Evolutionary conservation across 2,329 filamentous ascomycete species (phyloP).

Genomic region (Akanthomyces uredinophilus): DNA sequence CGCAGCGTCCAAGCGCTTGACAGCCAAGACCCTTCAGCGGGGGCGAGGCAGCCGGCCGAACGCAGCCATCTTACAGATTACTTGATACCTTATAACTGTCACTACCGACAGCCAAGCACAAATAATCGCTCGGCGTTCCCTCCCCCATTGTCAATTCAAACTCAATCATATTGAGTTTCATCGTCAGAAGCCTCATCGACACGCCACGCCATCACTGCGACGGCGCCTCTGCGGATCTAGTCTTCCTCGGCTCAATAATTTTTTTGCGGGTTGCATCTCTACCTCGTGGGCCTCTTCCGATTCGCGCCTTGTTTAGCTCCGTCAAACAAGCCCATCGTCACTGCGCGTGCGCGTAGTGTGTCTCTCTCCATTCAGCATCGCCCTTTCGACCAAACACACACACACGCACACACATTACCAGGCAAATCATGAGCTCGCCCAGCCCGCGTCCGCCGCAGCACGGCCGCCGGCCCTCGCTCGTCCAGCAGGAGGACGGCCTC

Average conservation of each 20-base stretch:
- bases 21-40: neutral
- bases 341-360: neutral
- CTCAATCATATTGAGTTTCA: neutral
- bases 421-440: constrained; percentile 13
- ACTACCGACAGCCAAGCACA: neutral
- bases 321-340: neutral
- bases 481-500: constrained; percentile 28
- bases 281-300: neutral
- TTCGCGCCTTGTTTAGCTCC: neutral
- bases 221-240: neutral
- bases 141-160: neutral
- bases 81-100: neutral
- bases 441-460: constrained; percentile 15
- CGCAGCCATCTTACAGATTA: no score
- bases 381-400: no score
- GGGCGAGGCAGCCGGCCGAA: neutral
- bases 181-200: neutral
- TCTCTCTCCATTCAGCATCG: neutral
- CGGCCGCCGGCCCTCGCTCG: constrained; percentile 28
- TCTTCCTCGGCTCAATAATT: neutral
- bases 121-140: neutral
- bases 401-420: neutral
- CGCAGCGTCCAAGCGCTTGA: neutral
- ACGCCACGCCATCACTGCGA: neutral
- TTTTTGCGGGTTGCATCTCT: neutral